A percentile compares a stretch with the other conserved stretches of the same genome.
These are phyloP conservation scores for Gossypium gossypioides DNA, from an alignment of 441 rosid species.

Conservation along the genomic window DNA sequence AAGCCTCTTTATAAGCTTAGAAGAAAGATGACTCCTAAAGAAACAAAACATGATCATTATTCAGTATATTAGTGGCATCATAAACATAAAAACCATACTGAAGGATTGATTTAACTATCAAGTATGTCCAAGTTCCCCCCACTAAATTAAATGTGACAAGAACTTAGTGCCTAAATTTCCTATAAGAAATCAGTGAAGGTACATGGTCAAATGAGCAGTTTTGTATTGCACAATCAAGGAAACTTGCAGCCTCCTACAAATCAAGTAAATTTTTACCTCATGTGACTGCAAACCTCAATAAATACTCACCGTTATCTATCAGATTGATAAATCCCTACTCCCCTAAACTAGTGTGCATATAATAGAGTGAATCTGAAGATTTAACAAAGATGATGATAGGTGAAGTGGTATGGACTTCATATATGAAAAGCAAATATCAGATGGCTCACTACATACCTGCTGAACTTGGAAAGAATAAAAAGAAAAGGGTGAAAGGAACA, in stretches of 20 bases:
- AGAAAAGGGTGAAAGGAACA: background rate
- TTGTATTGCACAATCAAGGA: background rate
- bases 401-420: background rate
- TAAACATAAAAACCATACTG: background rate
- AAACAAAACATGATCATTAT: background rate
- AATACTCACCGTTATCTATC: background rate
- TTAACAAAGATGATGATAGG: background rate
- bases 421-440: background rate
- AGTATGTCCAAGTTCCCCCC: background rate
- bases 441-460: background rate
- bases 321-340: background rate
- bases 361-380: background rate
- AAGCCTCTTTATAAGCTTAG: background rate
- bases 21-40: background rate
- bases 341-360: background rate
- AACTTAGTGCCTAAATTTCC: background rate
- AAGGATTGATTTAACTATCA: background rate
- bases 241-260: background rate
- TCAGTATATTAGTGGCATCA: background rate
- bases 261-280: background rate
- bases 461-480: background rate
- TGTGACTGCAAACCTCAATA: background rate
- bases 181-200: background rate
- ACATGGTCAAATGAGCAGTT: background rate
- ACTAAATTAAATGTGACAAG: background rate